Base-by-base conservation (phyloP, 2,329 filamentous ascomycete genomes). In the Nothopassalora personata region DNA sequence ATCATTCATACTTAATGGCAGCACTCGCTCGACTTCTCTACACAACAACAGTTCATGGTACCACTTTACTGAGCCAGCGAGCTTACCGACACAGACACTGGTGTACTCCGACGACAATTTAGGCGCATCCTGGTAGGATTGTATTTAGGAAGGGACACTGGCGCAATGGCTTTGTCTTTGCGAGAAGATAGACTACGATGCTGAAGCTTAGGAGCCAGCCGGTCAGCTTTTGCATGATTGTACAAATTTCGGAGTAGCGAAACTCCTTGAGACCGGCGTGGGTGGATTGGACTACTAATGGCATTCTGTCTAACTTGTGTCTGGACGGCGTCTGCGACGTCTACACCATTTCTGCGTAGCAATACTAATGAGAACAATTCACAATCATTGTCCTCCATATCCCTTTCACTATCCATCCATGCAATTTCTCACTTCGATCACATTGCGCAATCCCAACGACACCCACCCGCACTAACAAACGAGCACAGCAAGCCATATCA, bases 31-130 rank as follows among this genome's bases (percentile, higher is more conserved):
- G 28, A 55, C 47, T 48, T 46, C 31, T 19, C 23, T 18, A 43
- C 39, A 43, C 18, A 43, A 4, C 39, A 15, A 43, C 39, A 43
- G 31, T 53, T 47, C 18, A 19, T 45, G 19, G 33, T 23, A 43
- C 53, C 36, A 54, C 23, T 46, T 47, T 31, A 30, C 33, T 54
- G 36, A 39, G 53, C 56, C 11, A 58, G 51, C 56, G 51, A 53
- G 13, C 39, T 23, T 23, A 39, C 48, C 33, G 30, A 33, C 13
- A 10, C 50, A 8, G 39, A 43, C 39, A 5, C 39, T 4, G 39
- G 13, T n/a, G 39, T n/a, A 15, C 39, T 18, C 36, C 50, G 50
- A 53, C 50, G 50, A 53, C 4, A 31, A 39, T 3, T n/a, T 33
- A 15, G 50, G 50, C 50, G 50, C 50, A 53, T 39, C 10, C 10